Evolutionary conservation across 2,329 filamentous ascomycete species (phyloP), one percentile per base, ranked within the genome.

Genomic region (Aspergillus transmontanensis): DNA sequence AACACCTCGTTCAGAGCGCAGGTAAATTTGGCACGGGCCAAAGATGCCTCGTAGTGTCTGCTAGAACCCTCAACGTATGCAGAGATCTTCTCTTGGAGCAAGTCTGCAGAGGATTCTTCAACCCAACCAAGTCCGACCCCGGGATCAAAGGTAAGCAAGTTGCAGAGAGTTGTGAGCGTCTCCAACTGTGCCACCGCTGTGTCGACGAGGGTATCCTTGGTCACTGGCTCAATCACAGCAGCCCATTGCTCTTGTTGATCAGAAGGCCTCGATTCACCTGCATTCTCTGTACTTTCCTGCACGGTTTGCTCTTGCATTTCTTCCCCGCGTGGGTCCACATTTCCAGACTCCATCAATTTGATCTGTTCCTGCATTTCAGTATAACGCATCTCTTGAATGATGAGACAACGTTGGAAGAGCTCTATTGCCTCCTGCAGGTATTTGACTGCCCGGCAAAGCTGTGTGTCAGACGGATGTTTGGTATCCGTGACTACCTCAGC

Each of bases 101-200:
- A 79, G 19, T 81, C 78, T 2, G 80, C 76, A 0, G 86, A 86
- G 62, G 84, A 82, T 66, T 88, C 82, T 62, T 87, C 84, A 59
- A 87, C 82, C 78, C 85, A 85, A n/a, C 84, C 81, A 19, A 90
- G 78, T 12, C 77, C 79, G 46, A 76, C 77, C 4, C 71, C 73
- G 12, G 71, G 76, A 71, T 74, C 80, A 58, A 70, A 83, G 62
- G 68, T 82, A 69, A 81, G 74, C 43, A 86, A 74, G 65, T 81
- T 81, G 71, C 82, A 86, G 59, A 84, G 79, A 46, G 77, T 84
- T 62, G 79, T 86, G 72, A 82, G 82, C 55, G 78, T 84, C 68
- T 79, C 86, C 57, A 92, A 75, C 66, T 89, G 87, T 5, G 89
- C 88, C 36, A 90, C 81, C 16, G 88, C 82, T 0, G 89, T 92